Base-by-base conservation (phyloP, 2,329 filamentous ascomycete genomes). In the Neopestalotiopsis sp. region DNA sequence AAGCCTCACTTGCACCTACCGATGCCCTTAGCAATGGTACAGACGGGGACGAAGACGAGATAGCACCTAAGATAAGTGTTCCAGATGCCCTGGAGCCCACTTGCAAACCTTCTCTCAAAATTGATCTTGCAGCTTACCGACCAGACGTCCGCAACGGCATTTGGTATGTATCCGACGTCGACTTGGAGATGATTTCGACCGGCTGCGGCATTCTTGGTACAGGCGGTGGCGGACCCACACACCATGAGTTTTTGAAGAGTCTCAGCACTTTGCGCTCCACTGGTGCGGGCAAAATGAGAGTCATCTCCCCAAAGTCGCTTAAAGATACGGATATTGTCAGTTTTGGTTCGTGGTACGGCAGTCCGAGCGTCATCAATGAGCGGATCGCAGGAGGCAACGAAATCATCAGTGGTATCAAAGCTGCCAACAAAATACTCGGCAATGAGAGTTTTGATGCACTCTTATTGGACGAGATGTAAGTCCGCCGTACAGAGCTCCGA, bases 331-430 rank as follows among this genome's bases (percentile, higher is more conserved):
- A 52, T 9, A 56, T 65, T 20, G 38, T 65, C 62, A 30, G 62
- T 34, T 65, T 65, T 24, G 62, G 62, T 4, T 65, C 62, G 20
- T 65, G 62, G 62, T 65, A 65, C 42, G 62, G 62, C 24, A 56
- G 40, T 52, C 62, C 62, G 17, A 65, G 62, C 62, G 62, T 65
- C n/a, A 65, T 65, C 42, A 65, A 65, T 28, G 62, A 65, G 42
- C 38, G 62, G 9, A 65, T 65, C 40, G 62, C 62, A 1, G 42
- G 62, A 28, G 62, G 62, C 10, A n/a, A 28, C 13, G 62, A 65
- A n/a, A 65, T 65, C 3, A 49, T 30, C 12, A 30, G 20, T 49
- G 62, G 62, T 30, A 65, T 65, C 9, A 40, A 65, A 9, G 30
- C 62, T 20, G 62, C 30, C 20, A 65, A 65, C 20, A 65, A 65